Evolutionary conservation across 805 yeast species (phyloP).

Genomic region (Nakazawaea wyomingensis): DNA sequence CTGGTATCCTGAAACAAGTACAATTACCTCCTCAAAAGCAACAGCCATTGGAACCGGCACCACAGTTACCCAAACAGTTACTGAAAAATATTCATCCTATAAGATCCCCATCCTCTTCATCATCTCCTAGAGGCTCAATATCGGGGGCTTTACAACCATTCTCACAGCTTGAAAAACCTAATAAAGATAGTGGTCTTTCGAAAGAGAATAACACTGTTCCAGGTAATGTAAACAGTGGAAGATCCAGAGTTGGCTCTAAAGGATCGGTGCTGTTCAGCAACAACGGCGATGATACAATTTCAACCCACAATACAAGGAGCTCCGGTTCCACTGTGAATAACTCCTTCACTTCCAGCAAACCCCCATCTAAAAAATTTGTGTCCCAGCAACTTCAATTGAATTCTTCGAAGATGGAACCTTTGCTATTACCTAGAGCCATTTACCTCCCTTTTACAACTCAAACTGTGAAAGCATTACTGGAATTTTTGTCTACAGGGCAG

Average conservation of each 20-base stretch:
- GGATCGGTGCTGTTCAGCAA: neutral
- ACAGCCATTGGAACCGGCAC: slow-evolving; percentile 50
- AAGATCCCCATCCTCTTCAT: slow-evolving; percentile 22
- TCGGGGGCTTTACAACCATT: slow-evolving; percentile 23
- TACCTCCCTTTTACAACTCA: slow-evolving; percentile 63
- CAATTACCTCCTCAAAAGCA: slow-evolving; percentile 52
- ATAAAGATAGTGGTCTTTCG: neutral
- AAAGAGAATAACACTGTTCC: neutral
- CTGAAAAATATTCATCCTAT: neutral
- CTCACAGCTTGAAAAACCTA: slow-evolving; percentile 1
- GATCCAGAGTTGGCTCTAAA: slow-evolving; percentile 3
- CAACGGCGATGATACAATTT: neutral
- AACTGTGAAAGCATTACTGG: slow-evolving; percentile 62
- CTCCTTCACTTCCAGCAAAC: slow-evolving; percentile 6
- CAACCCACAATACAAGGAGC: neutral
- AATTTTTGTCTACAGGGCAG: slow-evolving; percentile 75
- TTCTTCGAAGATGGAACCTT: slow-evolving; percentile 44
- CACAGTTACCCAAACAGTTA: slow-evolving; percentile 18
- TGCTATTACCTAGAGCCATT: slow-evolving; percentile 60
- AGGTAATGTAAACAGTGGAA: too few species aligned
- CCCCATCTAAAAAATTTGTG: slow-evolving; percentile 8
- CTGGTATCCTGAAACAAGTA: slow-evolving; percentile 2
- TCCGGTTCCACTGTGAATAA: neutral
- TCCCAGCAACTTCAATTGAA: slow-evolving; percentile 12
- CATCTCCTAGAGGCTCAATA: slow-evolving; percentile 46